These are phyloP conservation scores for Borovskyia barvae DNA, from an alignment of 208 protist species.

Conservation along the genomic window DNA sequence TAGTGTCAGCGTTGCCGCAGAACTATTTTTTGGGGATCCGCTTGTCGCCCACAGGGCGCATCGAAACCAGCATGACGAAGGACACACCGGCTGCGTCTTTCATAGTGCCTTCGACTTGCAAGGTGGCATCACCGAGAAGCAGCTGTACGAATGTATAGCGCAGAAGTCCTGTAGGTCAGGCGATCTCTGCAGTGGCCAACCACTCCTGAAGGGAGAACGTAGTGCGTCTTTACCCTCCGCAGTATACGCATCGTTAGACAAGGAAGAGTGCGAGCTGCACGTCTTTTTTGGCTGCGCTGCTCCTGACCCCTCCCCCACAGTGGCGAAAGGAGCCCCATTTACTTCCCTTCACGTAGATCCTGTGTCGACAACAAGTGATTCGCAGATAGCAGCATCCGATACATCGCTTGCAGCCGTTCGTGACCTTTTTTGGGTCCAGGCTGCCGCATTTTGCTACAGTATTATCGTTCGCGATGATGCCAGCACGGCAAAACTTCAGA, in stretches of 20 bases:
- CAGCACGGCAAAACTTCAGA: neutral
- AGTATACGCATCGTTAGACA: too few species aligned
- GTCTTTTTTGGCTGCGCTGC: constrained; percentile 5
- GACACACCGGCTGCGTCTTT: neutral
- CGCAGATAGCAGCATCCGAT: neutral
- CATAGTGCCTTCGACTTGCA: constrained; percentile 9
- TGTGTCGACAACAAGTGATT: neutral
- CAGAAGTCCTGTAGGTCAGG: neutral
- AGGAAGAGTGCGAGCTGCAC: constrained; percentile 3
- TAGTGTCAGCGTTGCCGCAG: constrained; percentile 40
- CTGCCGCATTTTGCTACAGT: constrained; percentile 22
- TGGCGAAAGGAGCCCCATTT: neutral
- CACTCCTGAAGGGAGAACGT: too few species aligned
- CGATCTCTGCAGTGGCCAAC: too few species aligned
- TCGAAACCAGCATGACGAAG: neutral
- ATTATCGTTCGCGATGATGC: constrained; percentile 4
- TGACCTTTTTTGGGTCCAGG: constrained; percentile 21
- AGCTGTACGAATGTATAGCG: neutral
- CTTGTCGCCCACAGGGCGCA: neutral
- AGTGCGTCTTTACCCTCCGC: too few species aligned
- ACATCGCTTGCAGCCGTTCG: neutral
- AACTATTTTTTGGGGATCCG: constrained; percentile 23
- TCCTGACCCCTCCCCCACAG: too few species aligned
- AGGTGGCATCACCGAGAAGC: constrained; percentile 6
- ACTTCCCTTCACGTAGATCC: neutral